Evolutionary conservation across 2,329 filamentous ascomycete species (phyloP).

Genomic region (Trichoderma citrinoviride): DNA sequence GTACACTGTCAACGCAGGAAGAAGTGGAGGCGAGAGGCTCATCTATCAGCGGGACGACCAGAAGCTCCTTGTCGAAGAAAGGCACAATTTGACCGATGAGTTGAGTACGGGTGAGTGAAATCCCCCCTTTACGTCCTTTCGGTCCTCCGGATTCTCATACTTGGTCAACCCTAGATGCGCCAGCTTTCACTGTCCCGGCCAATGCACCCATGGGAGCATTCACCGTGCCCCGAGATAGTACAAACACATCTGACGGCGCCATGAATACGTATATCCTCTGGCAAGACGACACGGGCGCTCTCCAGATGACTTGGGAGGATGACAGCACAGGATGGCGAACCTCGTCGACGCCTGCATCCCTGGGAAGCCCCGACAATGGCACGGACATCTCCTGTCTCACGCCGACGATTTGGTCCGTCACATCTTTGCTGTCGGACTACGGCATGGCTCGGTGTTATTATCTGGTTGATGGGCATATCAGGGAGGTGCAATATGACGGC

Average conservation of each 20-base stretch:
- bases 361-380: not conserved
- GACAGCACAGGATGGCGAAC: not conserved
- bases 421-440: not conserved
- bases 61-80: not conserved
- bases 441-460: slow-evolving; percentile 2
- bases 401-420: not conserved
- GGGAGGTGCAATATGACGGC: not conserved
- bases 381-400: not conserved
- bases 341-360: not conserved
- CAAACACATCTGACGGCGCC: not conserved
- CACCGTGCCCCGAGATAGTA: not conserved
- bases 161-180: not conserved
- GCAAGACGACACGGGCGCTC: not conserved
- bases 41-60: not conserved
- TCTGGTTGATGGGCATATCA: not conserved
- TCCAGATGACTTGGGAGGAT: not conserved
- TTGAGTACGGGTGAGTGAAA: not conserved
- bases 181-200: not conserved
- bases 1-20: not conserved
- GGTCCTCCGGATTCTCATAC: too few species aligned
- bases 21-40: not conserved
- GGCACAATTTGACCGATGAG: not conserved
- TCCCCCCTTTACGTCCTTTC: fast-evolving
- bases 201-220: not conserved
- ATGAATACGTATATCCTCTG: slow-evolving; percentile 1